A percentile compares a stretch with the other conserved stretches of the same genome.
Conservation (phyloP, 2,329 filamentous ascomycete species). For the Geosmithia morbida region DNA sequence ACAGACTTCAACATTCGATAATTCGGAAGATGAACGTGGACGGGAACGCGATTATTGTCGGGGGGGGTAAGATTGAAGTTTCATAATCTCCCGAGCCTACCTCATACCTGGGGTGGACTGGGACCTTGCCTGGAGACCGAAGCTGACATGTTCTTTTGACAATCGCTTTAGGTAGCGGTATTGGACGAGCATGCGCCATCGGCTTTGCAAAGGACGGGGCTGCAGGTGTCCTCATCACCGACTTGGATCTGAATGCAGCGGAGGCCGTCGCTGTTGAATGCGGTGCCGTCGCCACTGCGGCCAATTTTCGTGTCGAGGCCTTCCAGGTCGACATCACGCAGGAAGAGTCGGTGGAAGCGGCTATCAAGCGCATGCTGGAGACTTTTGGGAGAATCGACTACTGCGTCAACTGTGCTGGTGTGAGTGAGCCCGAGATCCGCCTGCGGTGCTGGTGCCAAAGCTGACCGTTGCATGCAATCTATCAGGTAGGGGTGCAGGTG, state of each 20-base stretch:
- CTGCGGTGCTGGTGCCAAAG: too few relatives aligned
- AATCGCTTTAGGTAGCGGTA: neutral
- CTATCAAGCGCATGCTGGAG: constrained; percentile 2
- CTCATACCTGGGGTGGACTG: neutral
- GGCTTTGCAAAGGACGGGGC: constrained; percentile 6
- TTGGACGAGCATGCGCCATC: constrained; percentile 1
- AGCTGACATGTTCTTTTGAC: neutral
- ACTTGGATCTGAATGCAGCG: constrained; percentile 4
- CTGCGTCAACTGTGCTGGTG: constrained; percentile 6
- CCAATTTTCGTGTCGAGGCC: constrained; percentile 1
- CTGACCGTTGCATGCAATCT: neutral
- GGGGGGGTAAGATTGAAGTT: neutral
- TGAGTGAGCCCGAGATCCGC: constrained; percentile 1
- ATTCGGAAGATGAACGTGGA: neutral
- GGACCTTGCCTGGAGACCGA: neutral
- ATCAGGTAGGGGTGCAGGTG: neutral
- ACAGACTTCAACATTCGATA: neutral
- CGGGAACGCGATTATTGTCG: neutral
- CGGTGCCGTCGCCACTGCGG: constrained; percentile 3
- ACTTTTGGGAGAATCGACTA: constrained; percentile 7
- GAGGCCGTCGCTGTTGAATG: constrained; percentile 2
- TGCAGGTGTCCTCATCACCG: constrained; percentile 4
- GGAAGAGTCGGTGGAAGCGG: constrained; percentile 4
- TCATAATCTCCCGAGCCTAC: too few relatives aligned
- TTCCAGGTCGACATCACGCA: constrained; percentile 4